Evolutionary conservation across 2,329 filamentous ascomycete species (phyloP), one percentile per base, ranked within the genome.

Genomic region (Sarocladium brachiariae): DNA sequence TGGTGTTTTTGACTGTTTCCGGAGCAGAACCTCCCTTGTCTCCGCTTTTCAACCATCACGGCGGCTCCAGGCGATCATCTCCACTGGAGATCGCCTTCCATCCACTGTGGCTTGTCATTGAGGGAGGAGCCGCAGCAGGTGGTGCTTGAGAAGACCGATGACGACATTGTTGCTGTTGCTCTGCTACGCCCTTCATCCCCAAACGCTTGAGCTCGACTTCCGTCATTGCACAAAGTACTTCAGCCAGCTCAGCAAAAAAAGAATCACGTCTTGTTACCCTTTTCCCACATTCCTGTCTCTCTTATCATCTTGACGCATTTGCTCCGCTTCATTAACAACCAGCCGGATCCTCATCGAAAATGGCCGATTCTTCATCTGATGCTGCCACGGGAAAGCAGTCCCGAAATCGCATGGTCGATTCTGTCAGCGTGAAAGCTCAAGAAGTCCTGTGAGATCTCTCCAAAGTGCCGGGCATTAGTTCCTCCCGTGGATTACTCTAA

Each of bases 371-470:
- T n/a, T n/a, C 57, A 16, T 51, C 46, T 49, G 56, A 57, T 51
- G 51, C 54, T n/a, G 57, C 59, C n/a, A 52, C 57, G 25, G 51
- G 54, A 25, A 56, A 57, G 38, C 53, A 60, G 14, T 55, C 25
- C 8, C 56, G 61, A 8, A 60, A 59, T 39, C 64, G 65, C 51
- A 61, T 73, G 50, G 65, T 65, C 21, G 58, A 68, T 19, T 65
- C 69, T 0, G 65, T 75, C 10, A 65, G 70, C 50, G 64, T 64
- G 38, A 77, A 69, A 61, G 76, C 75, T 18, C 72, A 76, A 53
- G 70, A 76, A 57, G 71, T 78, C 54, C 63, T 74, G 75, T 78
- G 65, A 55, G 60, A 25, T n/a, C 45, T 13, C 6, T 19, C 14
- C 25, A 25, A 3, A 7, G 41, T 25, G 14, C 16, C n/a, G n/a